Conservation (phyloP, 2,329 filamentous ascomycete species). For the Rutstroemia sp. region DNA sequence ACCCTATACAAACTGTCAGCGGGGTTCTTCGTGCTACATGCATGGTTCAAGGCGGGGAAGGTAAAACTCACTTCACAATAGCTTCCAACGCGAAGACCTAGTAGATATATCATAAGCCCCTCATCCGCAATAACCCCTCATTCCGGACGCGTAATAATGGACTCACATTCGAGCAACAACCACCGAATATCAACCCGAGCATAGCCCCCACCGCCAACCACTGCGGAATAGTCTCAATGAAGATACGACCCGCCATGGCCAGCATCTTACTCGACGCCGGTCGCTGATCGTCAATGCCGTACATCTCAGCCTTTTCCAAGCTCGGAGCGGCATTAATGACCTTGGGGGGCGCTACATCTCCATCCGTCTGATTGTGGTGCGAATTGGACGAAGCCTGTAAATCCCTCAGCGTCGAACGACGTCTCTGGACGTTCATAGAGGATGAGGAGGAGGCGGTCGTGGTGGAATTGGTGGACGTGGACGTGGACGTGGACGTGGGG, state of each 20-base stretch:
- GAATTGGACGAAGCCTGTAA: slow-evolving; percentile 33
- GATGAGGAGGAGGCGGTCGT: not conserved
- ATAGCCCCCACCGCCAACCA: slow-evolving; percentile 61
- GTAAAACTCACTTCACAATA: slow-evolving; percentile 72
- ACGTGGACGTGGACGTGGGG: not conserved
- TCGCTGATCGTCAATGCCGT: slow-evolving; percentile 46
- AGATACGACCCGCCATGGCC: slow-evolving; percentile 44
- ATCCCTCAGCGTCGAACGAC: slow-evolving; percentile 40
- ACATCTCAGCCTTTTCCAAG: slow-evolving; percentile 47
- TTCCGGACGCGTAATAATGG: not conserved
- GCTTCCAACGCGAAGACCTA: slow-evolving; percentile 94
- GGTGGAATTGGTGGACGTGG: not conserved
- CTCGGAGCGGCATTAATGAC: slow-evolving; percentile 48
- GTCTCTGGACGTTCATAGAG: slow-evolving; percentile 32
- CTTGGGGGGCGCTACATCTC: slow-evolving; percentile 36
- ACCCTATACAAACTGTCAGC: slow-evolving; percentile 45
- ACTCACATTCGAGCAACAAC: slow-evolving; percentile 86
- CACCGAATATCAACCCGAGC: slow-evolving; percentile 84
- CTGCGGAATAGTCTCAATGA: slow-evolving; percentile 52
- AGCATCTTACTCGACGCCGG: slow-evolving; percentile 42
- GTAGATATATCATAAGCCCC: slow-evolving; percentile 22
- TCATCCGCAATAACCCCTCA: not conserved
- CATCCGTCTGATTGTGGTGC: slow-evolving; percentile 26
- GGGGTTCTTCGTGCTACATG: not conserved
- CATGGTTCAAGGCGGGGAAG: not conserved